Evolutionary conservation across 257 asterid genomes (phyloP).

Genomic region (Solanum dulcamara): DNA sequence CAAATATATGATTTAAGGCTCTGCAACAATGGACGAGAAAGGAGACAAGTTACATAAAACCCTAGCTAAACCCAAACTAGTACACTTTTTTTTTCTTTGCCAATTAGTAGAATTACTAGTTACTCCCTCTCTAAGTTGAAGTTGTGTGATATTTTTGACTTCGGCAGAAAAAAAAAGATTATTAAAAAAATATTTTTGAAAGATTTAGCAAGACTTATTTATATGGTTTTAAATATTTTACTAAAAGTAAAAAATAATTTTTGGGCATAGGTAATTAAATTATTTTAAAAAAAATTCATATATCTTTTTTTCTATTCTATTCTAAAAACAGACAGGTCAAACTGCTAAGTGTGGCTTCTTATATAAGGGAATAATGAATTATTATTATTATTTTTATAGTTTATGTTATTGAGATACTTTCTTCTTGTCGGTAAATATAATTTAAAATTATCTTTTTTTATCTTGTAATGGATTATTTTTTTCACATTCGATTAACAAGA

Average conservation of each 20-base stretch:
- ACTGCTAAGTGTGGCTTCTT: no score
- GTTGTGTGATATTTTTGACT: neutral
- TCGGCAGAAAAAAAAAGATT: neutral
- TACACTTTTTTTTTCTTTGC: neutral
- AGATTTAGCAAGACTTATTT: neutral
- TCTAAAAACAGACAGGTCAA: no score
- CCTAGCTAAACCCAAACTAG: neutral
- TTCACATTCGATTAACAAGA: no score
- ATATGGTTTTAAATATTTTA: neutral
- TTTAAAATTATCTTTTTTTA: no score
- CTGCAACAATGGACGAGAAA: neutral
- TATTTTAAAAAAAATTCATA: no score
- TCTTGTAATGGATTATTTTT: no score
- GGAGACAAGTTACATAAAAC: neutral
- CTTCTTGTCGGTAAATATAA: neutral
- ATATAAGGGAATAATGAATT: no score
- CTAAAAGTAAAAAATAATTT: neutral
- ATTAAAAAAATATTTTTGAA: neutral
- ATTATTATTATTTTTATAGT: no score
- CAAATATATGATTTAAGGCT: neutral
- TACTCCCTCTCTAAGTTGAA: neutral
- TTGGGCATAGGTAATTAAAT: no score
- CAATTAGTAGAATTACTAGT: neutral
- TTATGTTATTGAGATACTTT: neutral
- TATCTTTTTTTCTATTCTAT: no score